Evolutionary conservation across 352 stramenopile species (phyloP).

Genomic region (Globisporangium splendens): DNA sequence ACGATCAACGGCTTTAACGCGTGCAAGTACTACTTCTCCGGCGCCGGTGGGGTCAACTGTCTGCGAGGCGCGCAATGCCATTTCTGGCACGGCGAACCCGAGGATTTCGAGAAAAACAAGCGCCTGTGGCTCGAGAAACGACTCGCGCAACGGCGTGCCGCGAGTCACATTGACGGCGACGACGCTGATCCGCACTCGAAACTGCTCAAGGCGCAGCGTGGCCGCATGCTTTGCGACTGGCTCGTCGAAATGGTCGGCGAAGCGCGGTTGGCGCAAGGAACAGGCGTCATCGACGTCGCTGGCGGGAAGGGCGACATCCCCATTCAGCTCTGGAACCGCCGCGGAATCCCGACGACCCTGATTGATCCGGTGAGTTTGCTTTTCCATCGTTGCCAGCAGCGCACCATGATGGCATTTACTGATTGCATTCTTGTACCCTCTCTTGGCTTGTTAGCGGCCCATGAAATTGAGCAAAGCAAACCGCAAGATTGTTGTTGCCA

Average conservation of each 20-base stretch:
- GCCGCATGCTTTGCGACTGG: conserved; percentile 80
- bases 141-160: conserved; percentile 52
- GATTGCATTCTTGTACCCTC: background rate
- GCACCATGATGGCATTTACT: no score
- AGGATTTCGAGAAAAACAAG: conserved; percentile 65
- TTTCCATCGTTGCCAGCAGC: no score
- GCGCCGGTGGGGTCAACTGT: conserved; percentile 53
- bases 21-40: conserved; percentile 87
- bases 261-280: conserved; percentile 33
- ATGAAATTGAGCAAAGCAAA: conserved; percentile 80
- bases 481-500: conserved; percentile 57
- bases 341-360: conserved; percentile 75
- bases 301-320: conserved; percentile 86
- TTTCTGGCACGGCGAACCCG: conserved; percentile 69
- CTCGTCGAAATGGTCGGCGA: conserved; percentile 62
- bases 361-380: conserved; percentile 68
- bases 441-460: conserved; percentile 37
- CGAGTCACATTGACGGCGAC: conserved; percentile 55
- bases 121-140: conserved; percentile 65
- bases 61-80: conserved; percentile 65
- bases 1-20: conserved; percentile 73
- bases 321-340: conserved; percentile 78
- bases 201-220: conserved; percentile 64
- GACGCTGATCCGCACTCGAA: conserved; percentile 63
- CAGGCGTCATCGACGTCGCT: conserved; percentile 84